Evolutionary conservation across 192 early-diverging fungal genomes (phyloP), one percentile per base, ranked within the genome.

Genomic region (Umbelopsis isabellina): DNA sequence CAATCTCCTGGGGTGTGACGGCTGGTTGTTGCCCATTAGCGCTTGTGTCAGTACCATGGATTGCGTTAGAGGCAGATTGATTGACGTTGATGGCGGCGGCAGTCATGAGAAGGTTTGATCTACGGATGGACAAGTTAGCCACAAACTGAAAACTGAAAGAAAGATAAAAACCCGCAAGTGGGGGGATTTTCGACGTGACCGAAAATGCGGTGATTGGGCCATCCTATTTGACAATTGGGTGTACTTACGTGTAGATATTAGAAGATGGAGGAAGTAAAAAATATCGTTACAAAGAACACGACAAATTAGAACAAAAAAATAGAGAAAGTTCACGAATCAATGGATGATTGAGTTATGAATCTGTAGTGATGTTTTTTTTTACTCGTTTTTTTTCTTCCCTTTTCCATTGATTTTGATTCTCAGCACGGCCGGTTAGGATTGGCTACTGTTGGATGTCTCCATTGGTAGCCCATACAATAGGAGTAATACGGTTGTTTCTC

Each of bases 1-100:
- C 95, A 52, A 98, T 88, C 73, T 96, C 91, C 74, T 87, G 84
- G 46, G 85, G 55, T 4, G 55, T 61, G 55, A 61, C 55, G 4
- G 30, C 27, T 61, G 55, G 33, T 25, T 61, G 55, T 7, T 25
- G 12, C 15, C 27, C 55, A 61, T 30, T 61, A 35, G 55, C 48
- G 48, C 48, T 49, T 49, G 48, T 61, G 11, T 61, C 55, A 35
- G 21, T 27, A 16, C 27, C 55, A 61, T 27, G 55, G 30, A 61
- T 61, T 25, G 55, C 55, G 55, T 25, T 33, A 15, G 53, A 23
- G 27, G 53, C 16, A 30, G 55, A 35, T 35, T 61, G 55, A 30
- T 61, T 61, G 55, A 30, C 55, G 55, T 61, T 61, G 25, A 61
- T 61, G 55, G 55, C 55, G 33, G 55, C 33, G 27, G 55, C 55